phyloP scores from a whole-genome alignment of 2,329 filamentous ascomycete genomes.

The Aureobasidium sp. region DNA sequence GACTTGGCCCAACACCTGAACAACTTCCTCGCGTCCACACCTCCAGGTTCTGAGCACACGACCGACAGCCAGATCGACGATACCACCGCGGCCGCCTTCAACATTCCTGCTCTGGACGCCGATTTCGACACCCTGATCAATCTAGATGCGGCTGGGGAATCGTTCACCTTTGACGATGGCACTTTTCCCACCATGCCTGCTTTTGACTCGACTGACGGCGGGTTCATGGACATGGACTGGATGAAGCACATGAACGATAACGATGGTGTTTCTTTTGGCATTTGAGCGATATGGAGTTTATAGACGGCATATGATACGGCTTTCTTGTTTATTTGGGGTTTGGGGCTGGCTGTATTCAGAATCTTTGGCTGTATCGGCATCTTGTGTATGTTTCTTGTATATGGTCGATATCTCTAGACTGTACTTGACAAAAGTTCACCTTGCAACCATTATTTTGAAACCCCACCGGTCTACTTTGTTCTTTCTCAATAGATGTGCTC shows the following conservation, averaged over 20 bases:
- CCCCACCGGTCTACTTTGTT: not conserved
- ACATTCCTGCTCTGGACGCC: conserved; percentile 25
- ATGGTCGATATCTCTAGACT: not conserved
- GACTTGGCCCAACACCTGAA: conserved; percentile 42
- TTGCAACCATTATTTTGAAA: not conserved
- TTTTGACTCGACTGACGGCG: conserved; percentile 16
- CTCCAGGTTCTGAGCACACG: conserved; percentile 33
- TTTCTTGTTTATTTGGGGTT: not conserved
- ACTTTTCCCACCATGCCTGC: conserved; percentile 23
- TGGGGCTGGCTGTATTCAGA: not conserved
- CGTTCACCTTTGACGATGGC: conserved; percentile 28
- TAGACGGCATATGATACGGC: not conserved
- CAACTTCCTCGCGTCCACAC: conserved; percentile 45
- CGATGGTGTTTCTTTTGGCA: conserved; percentile 5
- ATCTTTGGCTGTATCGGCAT: not conserved
- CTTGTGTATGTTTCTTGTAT: not conserved
- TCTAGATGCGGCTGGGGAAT: conserved; percentile 30
- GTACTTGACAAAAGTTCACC: not conserved
- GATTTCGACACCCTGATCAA: conserved; percentile 34
- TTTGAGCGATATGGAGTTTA: not conserved
- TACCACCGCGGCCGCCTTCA: conserved; percentile 16
- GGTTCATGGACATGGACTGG: conserved; percentile 29
- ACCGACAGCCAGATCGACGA: conserved; percentile 16
- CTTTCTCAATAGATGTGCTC: not conserved
- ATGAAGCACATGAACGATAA: conserved; percentile 27